Conservation (phyloP, 495 filamentous ascomycete species). For the Chaetomidium leptoderma region DNA sequence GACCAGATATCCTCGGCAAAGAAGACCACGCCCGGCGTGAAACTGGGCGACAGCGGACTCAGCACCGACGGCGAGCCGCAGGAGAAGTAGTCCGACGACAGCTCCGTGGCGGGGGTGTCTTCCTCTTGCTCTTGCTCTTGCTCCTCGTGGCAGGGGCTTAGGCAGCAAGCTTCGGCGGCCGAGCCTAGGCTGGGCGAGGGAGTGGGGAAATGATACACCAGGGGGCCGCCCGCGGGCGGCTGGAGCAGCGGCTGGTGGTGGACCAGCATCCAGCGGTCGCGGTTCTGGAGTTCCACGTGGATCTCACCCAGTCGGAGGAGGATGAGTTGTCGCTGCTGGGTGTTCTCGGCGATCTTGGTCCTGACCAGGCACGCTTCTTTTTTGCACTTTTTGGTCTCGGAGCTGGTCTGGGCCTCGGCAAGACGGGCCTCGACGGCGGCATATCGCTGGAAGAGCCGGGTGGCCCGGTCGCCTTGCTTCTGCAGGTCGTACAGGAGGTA, state of each 20-base stretch:
- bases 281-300: slow-evolving; percentile 39
- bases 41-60: slow-evolving; percentile 15
- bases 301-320: slow-evolving; percentile 42
- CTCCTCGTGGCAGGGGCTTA: not conserved
- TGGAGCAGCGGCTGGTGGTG: slow-evolving; percentile 1
- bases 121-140: not conserved
- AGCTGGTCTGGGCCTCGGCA: not conserved
- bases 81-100: not conserved
- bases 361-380: slow-evolving; percentile 18
- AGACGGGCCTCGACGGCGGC: slow-evolving; percentile 28
- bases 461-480: slow-evolving; percentile 32
- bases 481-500: slow-evolving; percentile 41
- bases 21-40: slow-evolving; percentile 3
- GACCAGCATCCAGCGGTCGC: slow-evolving; percentile 34
- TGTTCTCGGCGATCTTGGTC: slow-evolving; percentile 33
- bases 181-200: not conserved
- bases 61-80: not conserved
- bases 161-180: not conserved
- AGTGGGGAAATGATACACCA: not conserved
- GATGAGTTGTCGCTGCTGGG: slow-evolving; percentile 39
- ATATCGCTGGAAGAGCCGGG: slow-evolving; percentile 30
- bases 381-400: slow-evolving; percentile 15
- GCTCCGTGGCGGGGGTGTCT: not conserved
- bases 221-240: too few species aligned
- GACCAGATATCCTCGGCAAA: slow-evolving; percentile 23